Evolutionary conservation across 257 asterid genomes (phyloP).

Genomic region (Misopates orontium): DNA sequence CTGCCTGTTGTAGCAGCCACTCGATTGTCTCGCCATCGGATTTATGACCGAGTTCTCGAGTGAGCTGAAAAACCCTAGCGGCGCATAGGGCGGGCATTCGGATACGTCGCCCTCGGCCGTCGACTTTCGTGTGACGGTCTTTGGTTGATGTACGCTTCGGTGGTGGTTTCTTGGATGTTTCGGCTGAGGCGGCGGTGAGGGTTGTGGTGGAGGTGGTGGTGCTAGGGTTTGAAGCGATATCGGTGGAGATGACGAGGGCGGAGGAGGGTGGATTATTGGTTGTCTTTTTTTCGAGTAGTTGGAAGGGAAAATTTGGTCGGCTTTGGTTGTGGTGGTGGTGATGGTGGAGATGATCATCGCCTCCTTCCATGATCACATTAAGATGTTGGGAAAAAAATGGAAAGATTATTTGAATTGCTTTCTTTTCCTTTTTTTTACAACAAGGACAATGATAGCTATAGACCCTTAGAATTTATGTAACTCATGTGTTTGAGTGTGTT

Average conservation of each 20-base stretch:
- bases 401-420: background rate
- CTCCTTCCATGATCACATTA: conserved; percentile 87
- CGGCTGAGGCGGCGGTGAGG: conserved; percentile 28
- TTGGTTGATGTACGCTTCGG: conserved; percentile 82
- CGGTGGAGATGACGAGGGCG: conserved; percentile 37
- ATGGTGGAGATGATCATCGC: conserved; percentile 75
- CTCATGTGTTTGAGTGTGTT: conserved; percentile 20
- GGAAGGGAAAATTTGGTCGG: conserved; percentile 81
- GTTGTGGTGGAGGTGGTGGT: conserved; percentile 26
- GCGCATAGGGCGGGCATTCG: conserved; percentile 98
- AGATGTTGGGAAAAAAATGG: background rate
- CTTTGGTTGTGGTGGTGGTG: conserved; percentile 41
- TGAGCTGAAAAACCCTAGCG: conserved; percentile 95
- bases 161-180: conserved; percentile 60
- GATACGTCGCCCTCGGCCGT: conserved; percentile 90
- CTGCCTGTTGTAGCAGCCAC: conserved; percentile 96
- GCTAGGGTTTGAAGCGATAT: conserved; percentile 42
- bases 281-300: conserved; percentile 78
- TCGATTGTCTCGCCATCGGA: conserved; percentile 92
- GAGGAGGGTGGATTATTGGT: conserved; percentile 39
- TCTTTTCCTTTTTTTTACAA: conserved; percentile 12
- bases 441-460: background rate
- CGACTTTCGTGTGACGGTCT: conserved; percentile 92
- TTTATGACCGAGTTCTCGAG: conserved; percentile 91
- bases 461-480: background rate